These are phyloP conservation scores for Macaranga tanarius DNA, from an alignment of 441 rosid genomes.

Conservation along the genomic window DNA sequence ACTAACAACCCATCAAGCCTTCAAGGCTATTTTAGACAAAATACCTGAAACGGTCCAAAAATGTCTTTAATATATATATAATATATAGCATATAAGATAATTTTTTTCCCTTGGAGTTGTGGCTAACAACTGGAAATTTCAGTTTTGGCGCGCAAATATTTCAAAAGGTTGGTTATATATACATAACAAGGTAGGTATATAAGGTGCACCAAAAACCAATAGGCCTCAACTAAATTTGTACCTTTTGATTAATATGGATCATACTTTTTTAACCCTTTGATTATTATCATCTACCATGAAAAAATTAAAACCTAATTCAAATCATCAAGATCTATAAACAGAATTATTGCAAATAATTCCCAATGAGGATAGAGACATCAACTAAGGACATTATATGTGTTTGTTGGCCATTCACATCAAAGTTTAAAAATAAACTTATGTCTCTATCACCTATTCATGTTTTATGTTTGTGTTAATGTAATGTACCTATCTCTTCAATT, in stretches of 20 bases:
- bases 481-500: neutral
- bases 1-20: neutral
- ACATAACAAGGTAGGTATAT: conserved; percentile 2
- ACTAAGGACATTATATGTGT: conserved; percentile 15
- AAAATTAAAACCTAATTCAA: neutral
- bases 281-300: too few species aligned
- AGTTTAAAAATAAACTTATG: neutral
- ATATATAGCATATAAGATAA: neutral
- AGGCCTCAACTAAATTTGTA: conserved; percentile 10
- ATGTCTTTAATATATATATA: neutral
- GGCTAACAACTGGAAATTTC: neutral
- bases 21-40: conserved; percentile 12
- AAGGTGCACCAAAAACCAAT: conserved; percentile 17
- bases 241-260: too few species aligned
- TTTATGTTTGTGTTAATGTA: neutral
- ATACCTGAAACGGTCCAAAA: neutral
- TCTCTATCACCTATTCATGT: conserved; percentile 4
- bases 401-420: conserved; percentile 35
- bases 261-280: too few species aligned
- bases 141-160: conserved; percentile 36
- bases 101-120: neutral
- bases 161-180: conserved; percentile 13
- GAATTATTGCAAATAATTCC: neutral
- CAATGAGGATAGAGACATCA: conserved; percentile 12
- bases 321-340: neutral